These are phyloP conservation scores for Onygena corvina DNA, from an alignment of 2,329 filamentous ascomycete species.

Conservation along the genomic window DNA sequence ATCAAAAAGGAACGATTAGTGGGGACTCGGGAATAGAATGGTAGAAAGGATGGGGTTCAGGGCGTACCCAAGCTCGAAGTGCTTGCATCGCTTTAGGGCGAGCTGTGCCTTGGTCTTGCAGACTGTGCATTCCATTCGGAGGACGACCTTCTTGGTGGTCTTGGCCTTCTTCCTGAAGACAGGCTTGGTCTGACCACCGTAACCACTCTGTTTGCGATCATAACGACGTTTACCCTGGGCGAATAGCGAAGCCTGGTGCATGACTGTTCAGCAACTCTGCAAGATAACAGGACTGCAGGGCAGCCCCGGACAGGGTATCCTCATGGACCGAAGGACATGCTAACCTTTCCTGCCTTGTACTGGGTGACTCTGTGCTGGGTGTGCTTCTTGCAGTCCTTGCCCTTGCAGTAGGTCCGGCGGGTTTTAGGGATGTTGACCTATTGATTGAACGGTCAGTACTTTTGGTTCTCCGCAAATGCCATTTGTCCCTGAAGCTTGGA, in stretches of 20 bases:
- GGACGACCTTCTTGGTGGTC: constrained; percentile 99
- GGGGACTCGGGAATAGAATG: constrained; percentile 1
- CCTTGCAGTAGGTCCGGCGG: constrained; percentile 94
- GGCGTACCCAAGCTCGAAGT: constrained; percentile 98
- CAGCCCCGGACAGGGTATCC: constrained; percentile 13
- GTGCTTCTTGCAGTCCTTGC: constrained; percentile 87
- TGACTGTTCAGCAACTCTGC: constrained; percentile 5
- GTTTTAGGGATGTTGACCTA: constrained; percentile 98
- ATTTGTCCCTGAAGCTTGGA: neutral
- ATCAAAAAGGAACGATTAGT: constrained; percentile 18
- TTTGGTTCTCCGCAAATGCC: constrained; percentile 6
- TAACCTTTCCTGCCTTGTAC: constrained; percentile 91
- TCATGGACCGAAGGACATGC: constrained; percentile 19
- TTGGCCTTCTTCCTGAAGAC: constrained; percentile 99
- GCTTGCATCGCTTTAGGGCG: constrained; percentile 99
- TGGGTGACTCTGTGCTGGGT: constrained; percentile 87
- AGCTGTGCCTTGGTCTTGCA: constrained; percentile 99
- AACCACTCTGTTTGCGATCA: constrained; percentile 97
- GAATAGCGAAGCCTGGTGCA: constrained; percentile 68
- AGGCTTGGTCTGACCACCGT: constrained; percentile 99
- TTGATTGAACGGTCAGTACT: constrained; percentile 4
- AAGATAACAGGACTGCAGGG: no score
- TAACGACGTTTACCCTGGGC: constrained; percentile 99
- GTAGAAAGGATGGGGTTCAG: constrained; percentile 10
- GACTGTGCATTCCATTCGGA: constrained; percentile 90